A percentile compares a stretch with the other conserved stretches of the same genome.
These are phyloP conservation scores for Sphagnum contortum DNA, from an alignment of 225 moss, liverwort and hornwort species.

Conservation along the genomic window DNA sequence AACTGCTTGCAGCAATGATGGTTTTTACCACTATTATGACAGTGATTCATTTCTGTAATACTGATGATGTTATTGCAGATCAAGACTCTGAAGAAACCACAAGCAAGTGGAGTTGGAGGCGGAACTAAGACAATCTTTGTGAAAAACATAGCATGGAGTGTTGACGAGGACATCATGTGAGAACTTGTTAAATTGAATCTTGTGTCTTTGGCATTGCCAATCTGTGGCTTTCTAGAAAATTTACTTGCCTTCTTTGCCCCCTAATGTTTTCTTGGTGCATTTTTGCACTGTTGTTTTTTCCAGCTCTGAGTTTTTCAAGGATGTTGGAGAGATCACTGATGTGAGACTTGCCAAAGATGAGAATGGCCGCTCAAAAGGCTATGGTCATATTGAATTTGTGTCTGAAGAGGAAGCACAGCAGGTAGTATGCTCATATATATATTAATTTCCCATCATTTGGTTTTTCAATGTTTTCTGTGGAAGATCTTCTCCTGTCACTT, in stretches of 20 bases:
- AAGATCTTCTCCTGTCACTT: no score
- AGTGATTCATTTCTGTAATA: background rate
- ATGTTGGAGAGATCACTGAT: slow-evolving; percentile 37
- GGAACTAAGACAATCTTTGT: slow-evolving; percentile 78
- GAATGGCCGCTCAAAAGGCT: slow-evolving; percentile 73
- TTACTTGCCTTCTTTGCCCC: background rate
- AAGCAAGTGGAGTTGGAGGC: slow-evolving; percentile 15
- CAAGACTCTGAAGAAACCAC: slow-evolving; percentile 44
- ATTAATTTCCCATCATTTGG: no score
- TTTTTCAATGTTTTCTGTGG: no score
- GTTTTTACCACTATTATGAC: background rate
- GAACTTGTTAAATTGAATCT: slow-evolving; percentile 1
- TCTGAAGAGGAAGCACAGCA: slow-evolving; percentile 40
- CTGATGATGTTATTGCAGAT: slow-evolving; percentile 12
- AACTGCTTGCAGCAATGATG: background rate
- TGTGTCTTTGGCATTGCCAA: background rate
- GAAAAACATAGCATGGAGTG: slow-evolving; percentile 80
- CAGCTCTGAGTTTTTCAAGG: slow-evolving; percentile 68
- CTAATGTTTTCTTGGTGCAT: no score
- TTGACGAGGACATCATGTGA: slow-evolving; percentile 45
- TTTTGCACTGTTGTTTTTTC: background rate
- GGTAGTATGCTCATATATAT: slow-evolving; percentile 3
- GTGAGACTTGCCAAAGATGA: slow-evolving; percentile 67
- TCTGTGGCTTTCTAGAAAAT: background rate
- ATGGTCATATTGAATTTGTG: slow-evolving; percentile 73